Base-by-base conservation (phyloP, 495 filamentous ascomycete species). In the Aspergillus cavernicola region DNA sequence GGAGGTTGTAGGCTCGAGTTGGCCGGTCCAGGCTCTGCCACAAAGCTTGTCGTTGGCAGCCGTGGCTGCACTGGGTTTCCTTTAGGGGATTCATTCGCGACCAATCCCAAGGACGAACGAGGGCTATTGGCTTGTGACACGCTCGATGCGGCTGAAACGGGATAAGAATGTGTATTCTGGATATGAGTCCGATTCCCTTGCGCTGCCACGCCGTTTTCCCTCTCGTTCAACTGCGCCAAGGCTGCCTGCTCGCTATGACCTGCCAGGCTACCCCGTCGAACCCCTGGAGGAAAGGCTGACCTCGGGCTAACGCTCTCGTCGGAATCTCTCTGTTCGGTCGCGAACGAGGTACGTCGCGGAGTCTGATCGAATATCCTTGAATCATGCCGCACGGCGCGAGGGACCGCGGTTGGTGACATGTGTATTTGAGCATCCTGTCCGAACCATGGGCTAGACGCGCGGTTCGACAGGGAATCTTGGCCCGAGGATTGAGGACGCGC, bases 301-400 rank as follows among this genome's bases (percentile, higher is more conserved):
- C 73, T 72, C 7, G 77, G 75, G 41, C 77, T 79, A 10, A 75
- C 68, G 50, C 66, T 77, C 31, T 73, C 62, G 28, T 66, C 66
- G 12, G 62, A 57, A 45, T 76, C 70, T 56, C 69, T 65, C 29
- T 70, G 62, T 20, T 81, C 73, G 7, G 52, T 44, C 16, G 57
- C 53, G 13, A 51, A 29, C 6, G 68, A 53, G n/a, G 54, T 44
- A 35, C 56, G 57, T 9, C 61, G 65, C 18, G 66, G 42, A 6
- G 60, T 52, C 2, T 61, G 50, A 15, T 75, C 72, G n/a, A 61
- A 54, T 1, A 62, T 60, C 26, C 66, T 61, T 2, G 64, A 63
- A 37, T 69, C 60, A 33, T 59, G 61, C 10, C 64, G 62, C 20
- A 64, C 61, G 20, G 63, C 47, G 7, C 64, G 59, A 31, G 61